These are phyloP conservation scores for Boletellus ananiceps DNA, from an alignment of 768 basidiomycete genomes.

Conservation along the genomic window DNA sequence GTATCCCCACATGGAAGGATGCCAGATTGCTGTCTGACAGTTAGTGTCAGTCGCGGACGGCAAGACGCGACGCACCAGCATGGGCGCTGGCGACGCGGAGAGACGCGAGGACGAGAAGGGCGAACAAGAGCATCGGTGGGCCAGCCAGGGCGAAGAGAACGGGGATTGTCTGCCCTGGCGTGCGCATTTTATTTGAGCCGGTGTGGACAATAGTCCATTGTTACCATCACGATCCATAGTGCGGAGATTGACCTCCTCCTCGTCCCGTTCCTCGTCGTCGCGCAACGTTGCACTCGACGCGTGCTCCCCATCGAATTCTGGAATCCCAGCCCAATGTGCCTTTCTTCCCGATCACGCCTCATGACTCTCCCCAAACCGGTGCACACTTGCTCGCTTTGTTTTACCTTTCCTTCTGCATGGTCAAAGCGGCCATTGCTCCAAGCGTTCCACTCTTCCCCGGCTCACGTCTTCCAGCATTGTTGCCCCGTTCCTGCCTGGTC, in stretches of 20 bases:
- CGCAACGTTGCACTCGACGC: slow-evolving; percentile 10
- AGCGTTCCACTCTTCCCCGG: not conserved
- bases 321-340: slow-evolving; percentile 5
- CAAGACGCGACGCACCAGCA: slow-evolving; percentile 11
- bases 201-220: too few species aligned
- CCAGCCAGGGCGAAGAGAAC: slow-evolving; percentile 14
- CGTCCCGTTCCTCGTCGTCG: not conserved
- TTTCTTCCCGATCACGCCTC: slow-evolving; percentile 11
- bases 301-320: slow-evolving; percentile 1
- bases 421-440: slow-evolving; percentile 14
- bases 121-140: slow-evolving; percentile 9
- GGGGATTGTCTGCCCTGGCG: too few species aligned
- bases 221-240: too few species aligned
- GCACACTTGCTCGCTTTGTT: not conserved
- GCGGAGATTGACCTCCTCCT: slow-evolving; percentile 17
- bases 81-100: slow-evolving; percentile 13
- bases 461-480: slow-evolving; percentile 12
- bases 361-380: slow-evolving; percentile 14
- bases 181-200: too few species aligned
- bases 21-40: slow-evolving; percentile 40
- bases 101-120: slow-evolving; percentile 2
- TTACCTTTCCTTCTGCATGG: not conserved
- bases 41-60: not conserved
- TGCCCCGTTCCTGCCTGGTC: slow-evolving; percentile 12
- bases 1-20: slow-evolving; percentile 63